Evolutionary conservation across 2,329 filamentous ascomycete species (phyloP), one percentile per base, ranked within the genome.

Genomic region (Mycosphaerella arachidis): DNA sequence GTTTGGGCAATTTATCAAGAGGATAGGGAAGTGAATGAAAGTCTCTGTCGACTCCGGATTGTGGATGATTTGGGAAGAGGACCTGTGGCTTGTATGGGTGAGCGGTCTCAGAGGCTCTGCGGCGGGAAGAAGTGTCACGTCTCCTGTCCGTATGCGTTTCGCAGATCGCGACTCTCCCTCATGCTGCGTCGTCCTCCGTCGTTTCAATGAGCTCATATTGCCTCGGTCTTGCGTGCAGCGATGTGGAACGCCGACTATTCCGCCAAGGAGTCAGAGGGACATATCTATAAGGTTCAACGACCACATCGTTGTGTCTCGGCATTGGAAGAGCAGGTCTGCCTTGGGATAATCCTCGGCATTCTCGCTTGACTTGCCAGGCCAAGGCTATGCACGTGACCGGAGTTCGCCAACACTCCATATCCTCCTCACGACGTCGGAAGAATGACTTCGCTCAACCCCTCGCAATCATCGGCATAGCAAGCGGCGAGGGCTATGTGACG

Each of bases 11-110:
- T 0, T 64, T 57, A 16, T 57, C 48, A 29, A 67, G 62, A 16
- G 63, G 65, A 43, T 64, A 66, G 12, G 60, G 63, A 12, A 64
- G 58, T 27, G 35, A 55, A 52, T 66, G 65, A 24, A 62, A 63
- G 31, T 63, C 59, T 18, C 56, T 55, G 27, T 57, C 63, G 27
- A 66, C 59, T 56, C 57, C 59, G 16, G 59, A 66, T 31, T 67
- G 57, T 27, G 53, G 31, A 55, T 67, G 63, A 29, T 54, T 46
- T 35, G 45, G 55, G 56, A 63, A 67, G 20, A 59, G 58, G 1
- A 31, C 37, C 5, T 29, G 52, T 50, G 63, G 59, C 10, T 53
- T 16, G 35, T 12, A 29, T 20, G 16, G 13, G 27, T 24, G n/a
- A 7, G 43, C 40, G 27, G 20, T 29, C 4, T 51, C 9, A 51